A percentile compares a stretch with the other conserved stretches of the same genome.
Evolutionary conservation across 2,329 filamentous ascomycete genomes (phyloP).

Genomic region (Colletotrichum filicis): DNA sequence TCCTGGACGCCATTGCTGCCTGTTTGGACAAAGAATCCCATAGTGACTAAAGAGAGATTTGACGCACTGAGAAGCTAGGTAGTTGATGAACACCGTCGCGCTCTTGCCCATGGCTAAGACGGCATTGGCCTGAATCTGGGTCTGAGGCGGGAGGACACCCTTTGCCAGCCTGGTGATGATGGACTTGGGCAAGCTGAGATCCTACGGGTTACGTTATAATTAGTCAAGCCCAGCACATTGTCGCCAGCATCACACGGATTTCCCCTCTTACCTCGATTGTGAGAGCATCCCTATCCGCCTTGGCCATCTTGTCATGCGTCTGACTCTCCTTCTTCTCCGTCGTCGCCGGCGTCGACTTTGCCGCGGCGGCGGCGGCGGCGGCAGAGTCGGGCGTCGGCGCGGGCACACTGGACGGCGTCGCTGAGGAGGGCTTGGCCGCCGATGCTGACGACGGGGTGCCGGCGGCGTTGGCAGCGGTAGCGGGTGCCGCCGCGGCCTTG

Average conservation of each 20-base stretch:
- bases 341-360: constrained; percentile 15
- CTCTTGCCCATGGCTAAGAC: constrained; percentile 83
- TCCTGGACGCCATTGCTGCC: too few species aligned
- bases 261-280: constrained; percentile 62
- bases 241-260: neutral
- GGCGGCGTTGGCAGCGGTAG: constrained; percentile 26
- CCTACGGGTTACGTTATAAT: constrained; percentile 54
- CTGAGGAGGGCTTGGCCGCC: constrained; percentile 37
- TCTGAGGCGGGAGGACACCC: constrained; percentile 82
- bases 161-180: constrained; percentile 85
- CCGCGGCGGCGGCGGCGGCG: constrained; percentile 35
- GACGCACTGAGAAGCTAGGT: constrained; percentile 78
- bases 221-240: neutral
- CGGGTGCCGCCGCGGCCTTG: constrained; percentile 10
- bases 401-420: constrained; percentile 37
- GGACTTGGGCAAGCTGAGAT: constrained; percentile 81
- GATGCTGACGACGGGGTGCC: constrained; percentile 34
- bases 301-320: constrained; percentile 41
- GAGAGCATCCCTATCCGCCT: constrained; percentile 50
- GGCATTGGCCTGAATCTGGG: constrained; percentile 85
- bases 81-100: constrained; percentile 86
- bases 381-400: constrained; percentile 21
- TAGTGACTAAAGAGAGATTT: neutral
- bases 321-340: constrained; percentile 40
- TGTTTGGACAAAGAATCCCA: neutral